Evolutionary conservation across 2,329 filamentous ascomycete species (phyloP).

Genomic region (Aspergillus sp.): DNA sequence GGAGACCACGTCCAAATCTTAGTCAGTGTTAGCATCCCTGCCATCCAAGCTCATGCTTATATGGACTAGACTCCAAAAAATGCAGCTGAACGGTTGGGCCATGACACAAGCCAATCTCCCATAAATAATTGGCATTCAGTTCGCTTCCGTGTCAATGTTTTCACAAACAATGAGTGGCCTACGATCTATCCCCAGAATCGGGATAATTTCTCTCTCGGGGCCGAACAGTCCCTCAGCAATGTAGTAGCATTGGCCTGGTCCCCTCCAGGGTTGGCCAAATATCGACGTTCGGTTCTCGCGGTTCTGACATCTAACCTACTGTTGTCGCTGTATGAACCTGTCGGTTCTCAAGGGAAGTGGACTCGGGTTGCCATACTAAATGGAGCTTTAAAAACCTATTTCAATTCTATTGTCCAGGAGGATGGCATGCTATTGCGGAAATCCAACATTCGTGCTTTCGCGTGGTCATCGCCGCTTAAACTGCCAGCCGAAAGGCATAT

Average conservation of each 20-base stretch:
- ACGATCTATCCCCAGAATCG: constrained; percentile 50
- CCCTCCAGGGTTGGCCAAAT: constrained; percentile 56
- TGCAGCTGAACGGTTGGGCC: constrained; percentile 17
- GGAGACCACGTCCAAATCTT: constrained; percentile 59
- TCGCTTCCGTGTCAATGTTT: constrained; percentile 54
- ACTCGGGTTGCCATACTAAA: constrained; percentile 57
- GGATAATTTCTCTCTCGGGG: constrained; percentile 56
- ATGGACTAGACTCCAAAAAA: constrained; percentile 31
- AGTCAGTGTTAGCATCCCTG: constrained; percentile 32
- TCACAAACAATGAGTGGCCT: constrained; percentile 54
- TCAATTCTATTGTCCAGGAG: constrained; percentile 24
- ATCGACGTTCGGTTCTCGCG: constrained; percentile 56
- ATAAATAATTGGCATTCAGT: constrained; percentile 39
- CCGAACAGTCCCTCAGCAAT: constrained; percentile 58
- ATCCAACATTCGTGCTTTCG: constrained; percentile 43
- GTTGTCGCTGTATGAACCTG: constrained; percentile 58
- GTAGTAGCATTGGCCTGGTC: constrained; percentile 60
- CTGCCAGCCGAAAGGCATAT: constrained; percentile 13
- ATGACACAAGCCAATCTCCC: constrained; percentile 26
- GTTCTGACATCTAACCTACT: constrained; percentile 59
- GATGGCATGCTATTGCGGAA: constrained; percentile 30
- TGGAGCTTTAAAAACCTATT: constrained; percentile 47
- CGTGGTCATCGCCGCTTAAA: constrained; percentile 42
- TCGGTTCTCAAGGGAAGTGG: constrained; percentile 53
- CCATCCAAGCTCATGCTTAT: constrained; percentile 17